Evolutionary conservation across 495 filamentous ascomycete genomes (phyloP), one percentile per base, ranked within the genome.

Genomic region (Chaetomium tenue): DNA sequence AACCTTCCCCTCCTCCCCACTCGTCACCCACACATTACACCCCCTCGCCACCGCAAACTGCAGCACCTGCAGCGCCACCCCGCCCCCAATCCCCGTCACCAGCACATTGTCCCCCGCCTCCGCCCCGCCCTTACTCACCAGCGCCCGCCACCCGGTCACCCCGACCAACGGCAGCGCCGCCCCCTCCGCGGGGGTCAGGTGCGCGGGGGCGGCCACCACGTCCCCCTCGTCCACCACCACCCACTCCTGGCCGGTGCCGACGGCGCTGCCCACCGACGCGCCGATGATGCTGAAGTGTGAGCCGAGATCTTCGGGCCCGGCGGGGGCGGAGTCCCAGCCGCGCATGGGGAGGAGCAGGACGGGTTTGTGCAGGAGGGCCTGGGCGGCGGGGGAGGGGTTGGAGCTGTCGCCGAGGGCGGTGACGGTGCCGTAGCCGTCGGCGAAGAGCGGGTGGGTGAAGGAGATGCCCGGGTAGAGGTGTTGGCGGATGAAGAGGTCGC

Each of bases 401-500:
- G 3, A 7, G 33, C 9, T 37, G 33, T 11, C 33, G 33, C 90
- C 88, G 28, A 85, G 78, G 8, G 79, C 75, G 42, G 85, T 79
- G n/a, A 97, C 90, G 40, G 80, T 73, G 30, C 91, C 93, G 64
- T 80, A 84, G 30, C 90, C 93, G 72, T 97, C 93, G 46, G 91
- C 84, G 30, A 93, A 81, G 28, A 97, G 77, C 0, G 93, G 91
- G 33, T 84, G 75, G 56, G 83, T 78, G 74, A 95, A 96, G 18
- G 90, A 86, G 63, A 89, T 86, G 57, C 84, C 87, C 0, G 93
- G 93, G 81, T 97, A 97, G 47, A 96, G 86, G 70, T 92, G 88
- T 72, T 93, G 91, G 61, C 92, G 90, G 75, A 94, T 88, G 82
- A 96, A 96, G 69, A 93, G 83, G 75, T 97, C 92, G 60, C 91